Base-by-base conservation (phyloP, 2,329 filamentous ascomycete genomes). In the Nannizzia gypsea region DNA sequence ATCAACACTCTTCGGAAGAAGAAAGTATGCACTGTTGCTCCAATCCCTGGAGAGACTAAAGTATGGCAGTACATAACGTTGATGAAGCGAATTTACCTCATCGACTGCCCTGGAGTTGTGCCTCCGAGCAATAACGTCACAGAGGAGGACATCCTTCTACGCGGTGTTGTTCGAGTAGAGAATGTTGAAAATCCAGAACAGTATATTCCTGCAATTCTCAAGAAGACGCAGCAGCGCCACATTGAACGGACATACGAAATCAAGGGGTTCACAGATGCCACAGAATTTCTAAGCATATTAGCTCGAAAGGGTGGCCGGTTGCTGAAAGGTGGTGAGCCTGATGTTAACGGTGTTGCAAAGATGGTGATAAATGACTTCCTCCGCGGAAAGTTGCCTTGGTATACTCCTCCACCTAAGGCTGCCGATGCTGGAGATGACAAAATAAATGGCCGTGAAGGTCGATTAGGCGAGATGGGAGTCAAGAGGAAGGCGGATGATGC, bases 361-460 rank as follows among this genome's bases (percentile, higher is more conserved):
- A 96, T 96, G 84, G 88, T 99, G 0, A 77, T 99, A 62, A 97
- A 96, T 68, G 93, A 99, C 70, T 99, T 97, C 71, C 83, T 97
- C 69, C 80, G 93, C 64, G 93, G 93, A 60, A 96, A 92, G 75
- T 89, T 97, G 26, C 93, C 93, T 1, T 99, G 95, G 93, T 99
- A 90, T 70, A 93, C 89, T 0, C 85, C 90, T 6, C 86, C 90
- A 8, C 90, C 91, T 1, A 75, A 80, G 13, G 69, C 73, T 55
- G 77, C 76, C 8, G 77, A 77, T 5, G 17, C 24, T 34, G 50
- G 50, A 20, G 77, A 75, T 13, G 74, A 75, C n/a, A 67, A 71
- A 40, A 75, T 86, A n/a, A 83, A 85, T 63, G 88, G 89, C 3
- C 83, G 90, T 54, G 82, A 88, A 62, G 90, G 90, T 11, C 82